Conservation (phyloP, 176 grass and related monocot species). For the Hyparrhenia diplandra region DNA sequence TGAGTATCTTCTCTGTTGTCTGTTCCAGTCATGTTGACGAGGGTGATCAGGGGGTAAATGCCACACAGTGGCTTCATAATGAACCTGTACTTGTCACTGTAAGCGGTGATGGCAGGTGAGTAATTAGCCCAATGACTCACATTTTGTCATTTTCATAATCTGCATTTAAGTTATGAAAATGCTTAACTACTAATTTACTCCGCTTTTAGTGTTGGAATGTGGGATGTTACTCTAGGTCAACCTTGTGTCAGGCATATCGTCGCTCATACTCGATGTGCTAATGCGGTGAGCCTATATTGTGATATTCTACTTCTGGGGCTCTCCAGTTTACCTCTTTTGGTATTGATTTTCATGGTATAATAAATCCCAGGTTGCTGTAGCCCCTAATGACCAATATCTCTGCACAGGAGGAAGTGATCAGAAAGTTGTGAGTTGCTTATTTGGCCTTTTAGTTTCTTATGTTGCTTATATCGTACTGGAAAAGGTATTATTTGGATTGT, state of each 20-base stretch:
- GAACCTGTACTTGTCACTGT: conserved; percentile 80
- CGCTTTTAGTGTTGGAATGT: conserved; percentile 67
- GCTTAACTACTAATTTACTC: conserved; percentile 18
- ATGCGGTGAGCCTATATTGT: conserved; percentile 58
- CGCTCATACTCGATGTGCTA: conserved; percentile 74
- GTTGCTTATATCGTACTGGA: background rate
- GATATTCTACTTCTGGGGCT: conserved; percentile 24
- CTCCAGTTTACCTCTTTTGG: background rate
- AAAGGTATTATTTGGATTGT: background rate
- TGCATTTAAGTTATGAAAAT: conserved; percentile 10
- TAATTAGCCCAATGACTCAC: background rate
- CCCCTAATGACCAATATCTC: conserved; percentile 85
- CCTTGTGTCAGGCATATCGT: conserved; percentile 76
- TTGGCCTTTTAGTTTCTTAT: conserved; percentile 17
- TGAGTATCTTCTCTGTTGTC: conserved; percentile 11
- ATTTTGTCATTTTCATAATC: conserved; percentile 16
- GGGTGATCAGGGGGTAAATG: conserved; percentile 83
- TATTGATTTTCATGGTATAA: conserved; percentile 31
- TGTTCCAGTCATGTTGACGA: conserved; percentile 62
- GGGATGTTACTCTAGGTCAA: conserved; percentile 83
- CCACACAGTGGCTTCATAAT: conserved; percentile 66
- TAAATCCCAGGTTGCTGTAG: conserved; percentile 65
- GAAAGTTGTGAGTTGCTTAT: conserved; percentile 84
- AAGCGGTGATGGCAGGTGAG: conserved; percentile 84
- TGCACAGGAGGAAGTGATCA: conserved; percentile 90